Percentiles rank a stretch among this genome's conserved stretches.
Evolutionary conservation across 2,329 filamentous ascomycete species (phyloP).

Genomic region (Furcasterigmium sp.): DNA sequence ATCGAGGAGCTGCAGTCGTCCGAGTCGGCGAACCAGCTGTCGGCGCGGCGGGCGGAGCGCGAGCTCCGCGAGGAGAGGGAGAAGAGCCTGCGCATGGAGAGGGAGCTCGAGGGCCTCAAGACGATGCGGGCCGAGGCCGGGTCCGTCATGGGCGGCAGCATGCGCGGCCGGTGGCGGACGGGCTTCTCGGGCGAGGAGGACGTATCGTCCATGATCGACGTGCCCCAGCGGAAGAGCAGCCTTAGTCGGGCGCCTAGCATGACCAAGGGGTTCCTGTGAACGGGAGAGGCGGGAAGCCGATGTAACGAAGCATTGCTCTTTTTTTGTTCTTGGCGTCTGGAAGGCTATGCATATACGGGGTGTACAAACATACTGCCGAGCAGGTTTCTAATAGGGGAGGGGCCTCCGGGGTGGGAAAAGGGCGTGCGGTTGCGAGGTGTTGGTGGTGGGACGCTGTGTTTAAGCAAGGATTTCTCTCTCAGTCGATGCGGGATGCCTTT

Average conservation of each 20-base stretch:
- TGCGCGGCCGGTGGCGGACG: conserved; percentile 20
- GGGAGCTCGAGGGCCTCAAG: conserved; percentile 82
- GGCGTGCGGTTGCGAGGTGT: too few relatives aligned
- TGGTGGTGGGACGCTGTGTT: too few relatives aligned
- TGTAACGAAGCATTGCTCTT: conserved; percentile 7
- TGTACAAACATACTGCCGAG: not conserved
- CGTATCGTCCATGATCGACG: conserved; percentile 37
- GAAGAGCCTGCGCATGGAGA: conserved; percentile 73
- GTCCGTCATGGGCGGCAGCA: conserved; percentile 21
- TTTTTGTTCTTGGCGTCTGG: conserved; percentile 6
- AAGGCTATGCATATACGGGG: not conserved
- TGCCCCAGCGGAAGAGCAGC: conserved; percentile 62
- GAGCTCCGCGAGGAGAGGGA: conserved; percentile 87
- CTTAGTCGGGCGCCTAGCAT: conserved; percentile 59
- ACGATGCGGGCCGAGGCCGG: conserved; percentile 64
- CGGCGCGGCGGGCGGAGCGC: conserved; percentile 79
- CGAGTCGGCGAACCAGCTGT: conserved; percentile 76
- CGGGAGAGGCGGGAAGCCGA: conserved; percentile 1
- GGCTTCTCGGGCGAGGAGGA: conserved; percentile 32
- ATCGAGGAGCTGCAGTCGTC: conserved; percentile 92
- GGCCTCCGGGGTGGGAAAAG: too few relatives aligned
- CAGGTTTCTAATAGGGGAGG: not conserved
- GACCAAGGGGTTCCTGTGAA: conserved; percentile 72
- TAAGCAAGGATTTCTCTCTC: too few relatives aligned
- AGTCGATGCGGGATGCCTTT: too few relatives aligned